phyloP scores from a whole-genome alignment of 352 stramenopile species.

The Phytophthora quininea region DNA sequence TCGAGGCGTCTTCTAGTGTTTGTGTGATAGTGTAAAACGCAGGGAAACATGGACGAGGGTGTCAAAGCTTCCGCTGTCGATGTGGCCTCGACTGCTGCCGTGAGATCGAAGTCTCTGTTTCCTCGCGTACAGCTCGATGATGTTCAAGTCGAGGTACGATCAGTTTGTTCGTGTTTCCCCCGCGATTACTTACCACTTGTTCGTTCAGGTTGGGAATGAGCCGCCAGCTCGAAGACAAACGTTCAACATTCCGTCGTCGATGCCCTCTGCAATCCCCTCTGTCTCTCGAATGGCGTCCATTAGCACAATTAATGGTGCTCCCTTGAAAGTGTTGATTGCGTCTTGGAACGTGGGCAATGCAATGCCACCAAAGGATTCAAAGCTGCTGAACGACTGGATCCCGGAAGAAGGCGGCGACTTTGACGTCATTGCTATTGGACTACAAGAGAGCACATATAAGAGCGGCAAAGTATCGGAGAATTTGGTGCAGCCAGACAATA shows the following conservation, averaged over 20 bases:
- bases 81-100: background rate
- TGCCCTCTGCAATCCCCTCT: conserved; percentile 1
- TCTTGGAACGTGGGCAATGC: conserved; percentile 90
- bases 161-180: too few species aligned
- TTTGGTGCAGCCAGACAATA: conserved; percentile 27
- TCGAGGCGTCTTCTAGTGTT: conserved; percentile 7
- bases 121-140: conserved; percentile 25
- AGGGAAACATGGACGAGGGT: conserved; percentile 22
- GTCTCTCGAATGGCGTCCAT: conserved; percentile 14
- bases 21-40: background rate
- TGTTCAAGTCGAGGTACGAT: conserved; percentile 28
- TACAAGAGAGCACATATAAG: conserved; percentile 86
- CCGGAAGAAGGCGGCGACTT: conserved; percentile 77
- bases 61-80: conserved; percentile 5
- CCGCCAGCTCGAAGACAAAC: conserved; percentile 23
- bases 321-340: conserved; percentile 63
- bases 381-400: conserved; percentile 70
- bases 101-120: conserved; percentile 15
- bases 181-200: background rate
- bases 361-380: conserved; percentile 67
- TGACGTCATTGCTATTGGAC: conserved; percentile 82
- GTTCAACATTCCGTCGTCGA: background rate
- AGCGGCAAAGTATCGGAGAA: conserved; percentile 48
- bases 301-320: conserved; percentile 12
- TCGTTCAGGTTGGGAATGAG: conserved; percentile 18